Evolutionary conservation across 768 basidiomycete species (phyloP), one percentile per base, ranked within the genome.

Genomic region (Xerocomellus chrysenteron): DNA sequence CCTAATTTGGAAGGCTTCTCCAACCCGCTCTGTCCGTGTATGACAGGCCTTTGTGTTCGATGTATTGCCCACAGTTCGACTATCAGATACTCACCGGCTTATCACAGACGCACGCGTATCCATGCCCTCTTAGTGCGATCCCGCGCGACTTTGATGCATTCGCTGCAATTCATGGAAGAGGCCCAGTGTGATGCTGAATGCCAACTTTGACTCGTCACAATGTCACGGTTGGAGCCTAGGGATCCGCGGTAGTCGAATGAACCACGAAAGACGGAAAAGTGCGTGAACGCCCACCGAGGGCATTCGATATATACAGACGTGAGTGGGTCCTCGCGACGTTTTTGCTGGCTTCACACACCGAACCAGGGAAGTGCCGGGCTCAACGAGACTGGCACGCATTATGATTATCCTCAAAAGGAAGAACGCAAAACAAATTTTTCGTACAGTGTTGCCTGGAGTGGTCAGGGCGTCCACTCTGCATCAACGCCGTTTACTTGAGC

Each of bases 1-100:
- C 70, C 59, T 51, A 56, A 60, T 52, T 54, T 60, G 60, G 70
- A 66, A 66, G 51, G 30, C 66, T 70, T 73, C 70, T 59, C 62
- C 55, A 54, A 52, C 58, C 50, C 63, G 58, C 65, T 56, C 50
- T 60, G 60, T 52, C 59, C 40, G 60, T 10, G 52, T 30, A 33
- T 68, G 69, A 70, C 71, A 72, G 68, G 68, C 52, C 12, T 30
- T 66, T 46, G 33, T 40, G 55, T 57, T 58, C 52, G 58, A 68
- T 65, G 59, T 33, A 47, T 5, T 51, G 53, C 52, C 16, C 33
- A 24, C 16, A 49, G 60, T 62, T 71, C 48, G 63, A 69, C 56
- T 59, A 69, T 69, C 67, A 67, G 62, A 66, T 45, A 57, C 43
- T 28, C 35, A 54, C 53, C 48, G 37, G n/a, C 42, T 52, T 51